phyloP scores from a whole-genome alignment of 495 filamentous ascomycete genomes.

The Tirmania nivea region DNA sequence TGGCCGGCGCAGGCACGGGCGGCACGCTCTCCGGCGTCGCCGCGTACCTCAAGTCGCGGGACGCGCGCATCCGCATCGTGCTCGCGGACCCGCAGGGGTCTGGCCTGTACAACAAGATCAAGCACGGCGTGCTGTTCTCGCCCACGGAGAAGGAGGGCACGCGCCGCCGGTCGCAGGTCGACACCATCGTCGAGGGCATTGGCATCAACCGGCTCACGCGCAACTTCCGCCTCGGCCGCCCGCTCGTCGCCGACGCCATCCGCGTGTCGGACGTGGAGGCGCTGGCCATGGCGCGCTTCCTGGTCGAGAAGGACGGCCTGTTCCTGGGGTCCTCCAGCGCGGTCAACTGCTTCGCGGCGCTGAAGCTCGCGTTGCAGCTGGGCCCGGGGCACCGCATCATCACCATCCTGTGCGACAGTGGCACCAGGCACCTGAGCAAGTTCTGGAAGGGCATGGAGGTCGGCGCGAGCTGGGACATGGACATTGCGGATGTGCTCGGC shows the following conservation, averaged over 20 bases:
- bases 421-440: constrained; percentile 74
- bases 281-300: constrained; percentile 74
- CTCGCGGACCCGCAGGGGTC: constrained; percentile 89
- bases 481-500: constrained; percentile 14
- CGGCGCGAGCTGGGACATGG: constrained; percentile 27
- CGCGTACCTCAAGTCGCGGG: constrained; percentile 49
- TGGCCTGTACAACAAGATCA: constrained; percentile 74
- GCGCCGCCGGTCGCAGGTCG: constrained; percentile 66
- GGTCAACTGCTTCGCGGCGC: constrained; percentile 85
- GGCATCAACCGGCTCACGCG: constrained; percentile 79
- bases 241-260: constrained; percentile 72
- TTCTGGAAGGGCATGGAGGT: constrained; percentile 73
- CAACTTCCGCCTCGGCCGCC: constrained; percentile 72
- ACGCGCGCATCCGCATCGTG: constrained; percentile 45
- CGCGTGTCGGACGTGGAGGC: constrained; percentile 84
- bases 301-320: constrained; percentile 89
- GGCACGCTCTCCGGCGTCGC: constrained; percentile 82
- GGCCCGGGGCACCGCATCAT: constrained; percentile 65
- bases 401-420: constrained; percentile 80
- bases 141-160: constrained; percentile 73
- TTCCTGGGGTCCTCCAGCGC: constrained; percentile 87
- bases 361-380: constrained; percentile 50
- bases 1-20: constrained; percentile 88
- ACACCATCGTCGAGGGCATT: constrained; percentile 90
- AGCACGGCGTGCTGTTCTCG: constrained; percentile 91